Percentiles rank a stretch among this genome's conserved stretches.
Evolutionary conservation across 352 stramenopile genomes (phyloP).

Genomic region (Halophytophthora polymorphica): DNA sequence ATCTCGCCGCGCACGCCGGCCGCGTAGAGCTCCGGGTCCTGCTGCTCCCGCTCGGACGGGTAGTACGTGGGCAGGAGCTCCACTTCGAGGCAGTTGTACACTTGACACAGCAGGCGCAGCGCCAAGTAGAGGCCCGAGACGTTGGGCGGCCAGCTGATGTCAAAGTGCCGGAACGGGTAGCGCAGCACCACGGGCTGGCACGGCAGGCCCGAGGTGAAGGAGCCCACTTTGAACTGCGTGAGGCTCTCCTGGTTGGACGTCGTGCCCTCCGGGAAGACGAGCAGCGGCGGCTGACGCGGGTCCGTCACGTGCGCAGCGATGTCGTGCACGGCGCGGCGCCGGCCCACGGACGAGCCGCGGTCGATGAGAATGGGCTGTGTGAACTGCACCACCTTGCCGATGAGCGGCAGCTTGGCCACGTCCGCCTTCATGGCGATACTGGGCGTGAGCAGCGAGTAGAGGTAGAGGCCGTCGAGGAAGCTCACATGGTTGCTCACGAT

Average conservation of each 20-base stretch:
- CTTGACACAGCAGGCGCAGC: slow-evolving; percentile 62
- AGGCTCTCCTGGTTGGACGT: slow-evolving; percentile 68
- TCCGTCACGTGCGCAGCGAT: slow-evolving; percentile 54
- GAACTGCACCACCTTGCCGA: slow-evolving; percentile 56
- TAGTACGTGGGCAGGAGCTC: slow-evolving; percentile 55
- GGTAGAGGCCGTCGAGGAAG: slow-evolving; percentile 68
- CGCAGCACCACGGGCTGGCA: slow-evolving; percentile 59
- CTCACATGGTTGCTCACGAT: slow-evolving; percentile 71
- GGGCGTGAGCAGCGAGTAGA: slow-evolving; percentile 44
- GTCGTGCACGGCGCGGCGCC: slow-evolving; percentile 54
- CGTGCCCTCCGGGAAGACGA: slow-evolving; percentile 75
- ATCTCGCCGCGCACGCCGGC: slow-evolving; percentile 60
- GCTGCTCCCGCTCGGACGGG: slow-evolving; percentile 36
- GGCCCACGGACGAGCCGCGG: slow-evolving; percentile 40
- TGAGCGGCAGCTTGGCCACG: slow-evolving; percentile 46
- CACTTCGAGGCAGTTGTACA: slow-evolving; percentile 66
- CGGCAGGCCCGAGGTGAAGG: slow-evolving; percentile 54
- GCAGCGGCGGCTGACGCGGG: slow-evolving; percentile 43
- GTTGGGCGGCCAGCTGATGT: slow-evolving; percentile 64
- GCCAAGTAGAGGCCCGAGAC: slow-evolving; percentile 54
- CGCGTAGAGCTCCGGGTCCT: slow-evolving; percentile 48
- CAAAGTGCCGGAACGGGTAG: slow-evolving; percentile 72
- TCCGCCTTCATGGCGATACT: slow-evolving; percentile 79
- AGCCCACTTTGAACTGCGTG: slow-evolving; percentile 76
- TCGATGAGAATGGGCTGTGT: slow-evolving; percentile 69